Evolutionary conservation across 371 early-diverging fungal species (phyloP), one percentile per base, ranked within the genome.

Genomic region (Haplosporangium sp.): DNA sequence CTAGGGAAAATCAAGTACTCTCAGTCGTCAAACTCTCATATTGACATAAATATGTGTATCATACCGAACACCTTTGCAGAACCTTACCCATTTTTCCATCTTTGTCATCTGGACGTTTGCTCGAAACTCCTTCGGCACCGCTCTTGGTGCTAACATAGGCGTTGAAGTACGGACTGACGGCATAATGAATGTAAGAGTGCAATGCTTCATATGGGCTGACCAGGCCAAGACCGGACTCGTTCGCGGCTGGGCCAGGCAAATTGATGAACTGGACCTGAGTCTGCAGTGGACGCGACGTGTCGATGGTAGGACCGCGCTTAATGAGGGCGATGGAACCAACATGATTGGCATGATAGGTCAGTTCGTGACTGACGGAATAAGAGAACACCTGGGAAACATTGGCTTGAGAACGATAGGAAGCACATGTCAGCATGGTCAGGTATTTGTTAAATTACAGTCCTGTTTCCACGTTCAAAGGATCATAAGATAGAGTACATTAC

Each of bases 81-180:
- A 8, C 58, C 73, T 57, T 67, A 86, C 95, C 95, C 85, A 92
- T 90, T 76, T 94, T 95, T 72, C 88, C 84, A 63, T 96, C 96
- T 85, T 96, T 96, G 54, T 95, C 93, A 50, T 91, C 92, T 14
- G 86, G 82, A 37, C 83, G 89, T 58, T 85, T 84, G 56, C 73
- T 82, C 29, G 83, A 74, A 18, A 83, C 69, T 7, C 79, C 64
- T 43, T 85, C 82, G 16, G 87, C 83, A n/a, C 84, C 84, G 59
- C 88, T 88, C 73, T 92, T 89, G 42, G 93, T 90, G 60, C 88
- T 85, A 38, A 95, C 95, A 70, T 91, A 97, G 16, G 98, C 96
- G 74, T 98, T 95, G 79, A 98, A 98, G 83, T 95, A 97, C n/a
- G 99, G 99, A 23, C 95, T 89, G 64, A 98, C 95, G 9, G 96